phyloP scores from a whole-genome alignment of 2,329 filamentous ascomycete genomes.

The Cyphellophora europaea region DNA sequence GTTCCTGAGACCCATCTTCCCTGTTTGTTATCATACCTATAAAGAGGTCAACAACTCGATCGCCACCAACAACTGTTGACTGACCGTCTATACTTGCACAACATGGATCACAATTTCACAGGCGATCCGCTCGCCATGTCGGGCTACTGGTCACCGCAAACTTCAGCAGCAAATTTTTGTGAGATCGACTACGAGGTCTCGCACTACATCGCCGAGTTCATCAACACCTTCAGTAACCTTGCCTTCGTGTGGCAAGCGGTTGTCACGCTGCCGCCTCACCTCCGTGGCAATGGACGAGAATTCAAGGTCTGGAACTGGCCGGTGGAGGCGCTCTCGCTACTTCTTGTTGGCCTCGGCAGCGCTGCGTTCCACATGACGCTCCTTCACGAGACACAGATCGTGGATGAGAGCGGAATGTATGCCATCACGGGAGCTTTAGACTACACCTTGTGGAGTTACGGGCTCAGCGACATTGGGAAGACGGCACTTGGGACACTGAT shows the following conservation, averaged over 20 bases:
- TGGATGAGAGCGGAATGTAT: slow-evolving; percentile 2
- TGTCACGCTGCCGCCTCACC: slow-evolving; percentile 19
- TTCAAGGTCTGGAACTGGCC: background rate
- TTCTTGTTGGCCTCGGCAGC: background rate
- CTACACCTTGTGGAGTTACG: background rate
- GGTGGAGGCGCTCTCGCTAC: background rate
- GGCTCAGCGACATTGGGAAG: background rate
- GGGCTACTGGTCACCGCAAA: slow-evolving; percentile 59
- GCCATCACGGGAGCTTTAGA: background rate
- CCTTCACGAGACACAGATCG: slow-evolving; percentile 1
- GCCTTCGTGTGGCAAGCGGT: slow-evolving; percentile 67
- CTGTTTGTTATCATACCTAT: too few species aligned
- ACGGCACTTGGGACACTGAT: background rate
- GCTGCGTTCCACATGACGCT: slow-evolving; percentile 1
- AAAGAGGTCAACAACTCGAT: too few species aligned
- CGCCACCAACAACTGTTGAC: too few species aligned
- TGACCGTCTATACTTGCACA: too few species aligned
- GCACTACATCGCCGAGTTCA: slow-evolving; percentile 63
- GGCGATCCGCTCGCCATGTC: background rate
- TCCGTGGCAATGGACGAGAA: background rate
- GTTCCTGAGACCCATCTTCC: too few species aligned
- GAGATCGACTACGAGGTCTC: slow-evolving; percentile 72
- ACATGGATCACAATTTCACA: slow-evolving; percentile 2
- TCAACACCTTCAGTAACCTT: slow-evolving; percentile 72
- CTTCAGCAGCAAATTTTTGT: slow-evolving; percentile 66